Base-by-base conservation (phyloP, 2,329 filamentous ascomycete genomes). In the Phialophora chinensis region DNA sequence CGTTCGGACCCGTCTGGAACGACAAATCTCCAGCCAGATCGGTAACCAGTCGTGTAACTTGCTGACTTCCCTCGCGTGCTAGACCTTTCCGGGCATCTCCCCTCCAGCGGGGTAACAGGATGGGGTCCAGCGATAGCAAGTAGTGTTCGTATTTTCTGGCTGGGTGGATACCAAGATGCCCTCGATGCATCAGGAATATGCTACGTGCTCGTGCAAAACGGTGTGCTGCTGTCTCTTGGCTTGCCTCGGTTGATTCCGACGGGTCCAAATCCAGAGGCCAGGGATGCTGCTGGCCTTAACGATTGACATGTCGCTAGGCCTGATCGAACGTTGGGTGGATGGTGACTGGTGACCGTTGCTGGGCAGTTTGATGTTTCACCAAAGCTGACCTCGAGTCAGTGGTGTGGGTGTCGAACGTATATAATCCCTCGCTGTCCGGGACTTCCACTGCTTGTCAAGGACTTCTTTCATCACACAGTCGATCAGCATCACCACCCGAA, bases 141-240 rank as follows among this genome's bases (percentile, higher is more conserved):
- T 20, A 20, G 20, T n/a, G 8, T 29, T 31, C 49, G 20, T 54
- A 42, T 53, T 53, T 17, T 42, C 49, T n/a, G 6, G 14, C 12
- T 54, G n/a, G 23, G n/a, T 25, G 8, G n/a, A 42, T 25, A 17
- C 47, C 27, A 50, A 12, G 38, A 27, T 20, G 20, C 20, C 12
- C 12, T 54, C 14, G 59, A 38, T 23, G 47, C n/a, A 27, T 44
- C n/a, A 54, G 47, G 17, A 61, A 42, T 23, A 47, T 50, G 58
- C 29, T 17, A 42, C 3, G 14, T 42, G 4, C 14, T 44, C 17
- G 38, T n/a, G 3, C 11, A 31, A n/a, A 31, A 31, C 10, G 31
- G 20, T n/a, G 53, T 25, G 31, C 31, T 17, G 31, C 10, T 14
- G n/a, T 31, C 49, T n/a, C n/a, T 38, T 53, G 47, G 35, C 33